These are phyloP conservation scores for Talaromyces funiculosus DNA, from an alignment of 2,329 filamentous ascomycete species.

Conservation along the genomic window DNA sequence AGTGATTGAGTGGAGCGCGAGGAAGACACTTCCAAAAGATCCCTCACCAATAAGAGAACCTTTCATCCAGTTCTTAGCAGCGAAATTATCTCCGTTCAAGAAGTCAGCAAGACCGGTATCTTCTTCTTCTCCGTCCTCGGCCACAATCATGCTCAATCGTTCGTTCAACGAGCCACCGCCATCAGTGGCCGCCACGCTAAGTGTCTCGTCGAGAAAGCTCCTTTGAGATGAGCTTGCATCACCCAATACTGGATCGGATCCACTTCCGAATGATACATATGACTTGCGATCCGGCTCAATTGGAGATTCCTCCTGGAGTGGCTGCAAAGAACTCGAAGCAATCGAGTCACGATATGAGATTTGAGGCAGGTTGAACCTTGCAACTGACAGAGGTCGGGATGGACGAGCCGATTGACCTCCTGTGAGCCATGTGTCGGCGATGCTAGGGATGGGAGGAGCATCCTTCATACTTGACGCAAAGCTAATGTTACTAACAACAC, in stretches of 20 bases:
- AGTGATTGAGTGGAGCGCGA: conserved; percentile 90
- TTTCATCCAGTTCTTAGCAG: conserved; percentile 99
- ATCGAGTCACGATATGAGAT: conserved; percentile 77
- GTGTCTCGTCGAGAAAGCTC: conserved; percentile 81
- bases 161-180: conserved; percentile 70
- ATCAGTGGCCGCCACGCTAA: conserved; percentile 59
- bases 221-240: conserved; percentile 71
- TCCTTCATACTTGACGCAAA: conserved; percentile 88
- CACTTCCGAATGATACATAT: conserved; percentile 68
- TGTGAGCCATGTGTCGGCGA: conserved; percentile 85
- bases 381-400: conserved; percentile 56
- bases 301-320: conserved; percentile 78
- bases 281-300: conserved; percentile 87
- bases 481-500: conserved; percentile 88
- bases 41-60: conserved; percentile 94
- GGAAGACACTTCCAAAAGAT: conserved; percentile 91
- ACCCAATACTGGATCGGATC: conserved; percentile 60
- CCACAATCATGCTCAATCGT: conserved; percentile 73
- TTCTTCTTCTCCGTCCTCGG: conserved; percentile 84
- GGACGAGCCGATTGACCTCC: conserved; percentile 48
- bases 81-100: conserved; percentile 86
- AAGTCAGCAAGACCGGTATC: conserved; percentile 89
- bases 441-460: conserved; percentile 89
- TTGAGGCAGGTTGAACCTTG: conserved; percentile 53
- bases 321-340: conserved; percentile 80